Percentiles rank a stretch among this genome's conserved stretches.
Evolutionary conservation across 495 filamentous ascomycete species (phyloP).

Genomic region (Penicillium riverlandense): DNA sequence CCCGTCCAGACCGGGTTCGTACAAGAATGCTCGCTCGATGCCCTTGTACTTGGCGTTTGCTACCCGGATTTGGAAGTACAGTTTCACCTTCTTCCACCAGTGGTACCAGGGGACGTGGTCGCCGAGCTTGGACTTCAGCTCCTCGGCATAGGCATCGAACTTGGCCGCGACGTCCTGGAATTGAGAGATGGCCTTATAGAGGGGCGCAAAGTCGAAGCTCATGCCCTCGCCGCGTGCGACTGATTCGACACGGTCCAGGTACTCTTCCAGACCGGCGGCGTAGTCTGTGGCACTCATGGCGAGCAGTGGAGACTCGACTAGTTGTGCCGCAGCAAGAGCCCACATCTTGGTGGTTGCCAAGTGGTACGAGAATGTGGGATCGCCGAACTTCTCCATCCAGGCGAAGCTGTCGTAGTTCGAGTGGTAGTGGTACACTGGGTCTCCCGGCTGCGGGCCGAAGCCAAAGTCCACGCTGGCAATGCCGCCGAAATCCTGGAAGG

Average conservation of each 20-base stretch:
- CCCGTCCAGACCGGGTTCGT: conserved; percentile 49
- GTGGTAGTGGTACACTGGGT: conserved; percentile 67
- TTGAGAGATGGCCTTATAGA: conserved; percentile 41
- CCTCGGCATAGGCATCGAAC: conserved; percentile 50
- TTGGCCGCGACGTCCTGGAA: conserved; percentile 38
- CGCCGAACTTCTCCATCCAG: conserved; percentile 68
- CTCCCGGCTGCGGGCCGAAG: conserved; percentile 34
- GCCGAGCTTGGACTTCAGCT: conserved; percentile 39
- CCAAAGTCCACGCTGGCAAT: conserved; percentile 58
- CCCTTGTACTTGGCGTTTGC: conserved; percentile 56
- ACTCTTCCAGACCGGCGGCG: conserved; percentile 31
- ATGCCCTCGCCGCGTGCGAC: conserved; percentile 21
- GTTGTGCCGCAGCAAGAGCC: conserved; percentile 39
- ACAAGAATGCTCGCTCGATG: conserved; percentile 56
- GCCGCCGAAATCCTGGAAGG: conserved; percentile 68
- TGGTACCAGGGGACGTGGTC: conserved; percentile 67
- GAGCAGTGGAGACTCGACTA: conserved; percentile 42
- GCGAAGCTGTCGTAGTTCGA: conserved; percentile 70
- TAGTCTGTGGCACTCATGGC: conserved; percentile 44
- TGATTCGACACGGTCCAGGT: conserved; percentile 48
- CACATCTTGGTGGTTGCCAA: conserved; percentile 52
- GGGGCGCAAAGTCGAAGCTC: conserved; percentile 34
- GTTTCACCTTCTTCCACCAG: conserved; percentile 59
- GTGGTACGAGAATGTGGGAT: conserved; percentile 56
- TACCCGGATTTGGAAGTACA: conserved; percentile 46